Conservation (phyloP, 495 filamentous ascomycete genomes). For the Arthonia radiata region DNA sequence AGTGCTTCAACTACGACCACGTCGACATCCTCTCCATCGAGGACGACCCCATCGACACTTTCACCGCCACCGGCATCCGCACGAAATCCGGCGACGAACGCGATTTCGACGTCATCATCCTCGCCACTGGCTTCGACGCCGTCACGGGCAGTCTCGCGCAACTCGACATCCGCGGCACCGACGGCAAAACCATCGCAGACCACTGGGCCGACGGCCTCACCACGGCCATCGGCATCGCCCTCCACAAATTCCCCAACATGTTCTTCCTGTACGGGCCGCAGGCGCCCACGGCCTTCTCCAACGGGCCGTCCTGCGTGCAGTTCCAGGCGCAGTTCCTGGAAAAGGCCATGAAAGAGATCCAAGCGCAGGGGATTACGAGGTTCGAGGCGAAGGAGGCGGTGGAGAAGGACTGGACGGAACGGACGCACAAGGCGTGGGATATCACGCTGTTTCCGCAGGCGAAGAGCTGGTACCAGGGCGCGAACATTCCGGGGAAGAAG, state of each 20-base stretch:
- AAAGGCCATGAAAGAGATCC: conserved; percentile 19
- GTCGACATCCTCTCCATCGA: conserved; percentile 27
- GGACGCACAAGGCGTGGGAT: conserved; percentile 15
- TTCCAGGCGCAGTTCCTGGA: conserved; percentile 26
- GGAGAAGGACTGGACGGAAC: conserved; percentile 21
- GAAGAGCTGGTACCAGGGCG: conserved; percentile 22
- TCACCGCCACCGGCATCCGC: conserved; percentile 21
- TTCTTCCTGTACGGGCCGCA: conserved; percentile 28
- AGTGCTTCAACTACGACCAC: conserved; percentile 28
- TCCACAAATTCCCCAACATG: conserved; percentile 26
- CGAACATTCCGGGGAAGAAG: conserved; percentile 22
- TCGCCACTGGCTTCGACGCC: conserved; percentile 32
- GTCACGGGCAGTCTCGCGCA: conserved; percentile 24
- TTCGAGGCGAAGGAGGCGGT: conserved; percentile 21
- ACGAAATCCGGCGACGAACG: conserved; percentile 17
- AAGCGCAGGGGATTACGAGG: conserved; percentile 16
- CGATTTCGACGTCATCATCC: conserved; percentile 27
- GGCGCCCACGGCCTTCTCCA: conserved; percentile 22
- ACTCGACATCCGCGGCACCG: conserved; percentile 21
- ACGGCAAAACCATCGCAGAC: conserved; percentile 18
- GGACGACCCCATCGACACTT: conserved; percentile 21
- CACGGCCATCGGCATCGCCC: conserved; percentile 24
- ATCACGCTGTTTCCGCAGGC: conserved; percentile 22
- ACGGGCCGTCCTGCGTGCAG: conserved; percentile 23
- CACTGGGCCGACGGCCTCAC: conserved; percentile 22